Percentiles rank a stretch among this genome's conserved stretches.
Evolutionary conservation across 2,329 filamentous ascomycete genomes (phyloP).

Genomic region (Aureobasidium sp.): DNA sequence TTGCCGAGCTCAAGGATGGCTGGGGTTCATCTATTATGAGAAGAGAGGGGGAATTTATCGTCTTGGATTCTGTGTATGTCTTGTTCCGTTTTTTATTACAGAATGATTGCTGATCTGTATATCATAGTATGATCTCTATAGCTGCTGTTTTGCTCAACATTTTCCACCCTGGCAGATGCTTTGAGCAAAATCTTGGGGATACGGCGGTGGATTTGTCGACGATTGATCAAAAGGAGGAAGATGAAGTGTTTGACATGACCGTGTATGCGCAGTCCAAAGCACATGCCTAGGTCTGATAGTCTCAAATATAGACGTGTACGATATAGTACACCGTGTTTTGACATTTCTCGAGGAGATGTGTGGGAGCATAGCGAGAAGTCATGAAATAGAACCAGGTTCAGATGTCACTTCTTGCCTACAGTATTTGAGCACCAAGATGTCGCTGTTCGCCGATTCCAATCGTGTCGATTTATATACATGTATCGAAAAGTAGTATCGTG

Average conservation of each 20-base stretch:
- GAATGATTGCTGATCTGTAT: background rate
- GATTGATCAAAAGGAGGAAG: background rate
- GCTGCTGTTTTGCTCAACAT: conserved; percentile 26
- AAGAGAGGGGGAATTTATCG: conserved; percentile 20
- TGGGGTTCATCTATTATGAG: conserved; percentile 19
- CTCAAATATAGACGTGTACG: no score
- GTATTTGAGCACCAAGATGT: background rate
- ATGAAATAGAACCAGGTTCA: no score
- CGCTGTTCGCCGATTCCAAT: background rate
- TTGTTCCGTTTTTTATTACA: background rate
- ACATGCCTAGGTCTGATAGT: background rate
- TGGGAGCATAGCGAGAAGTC: background rate
- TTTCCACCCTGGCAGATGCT: conserved; percentile 29
- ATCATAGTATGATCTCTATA: conserved; percentile 17
- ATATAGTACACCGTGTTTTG: no score
- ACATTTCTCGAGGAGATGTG: background rate
- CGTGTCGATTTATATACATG: background rate
- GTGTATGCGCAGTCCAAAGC: background rate
- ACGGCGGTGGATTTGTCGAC: background rate
- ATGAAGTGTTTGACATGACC: background rate
- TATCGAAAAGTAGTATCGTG: background rate
- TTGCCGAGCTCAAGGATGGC: conserved; percentile 24
- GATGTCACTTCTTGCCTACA: no score
- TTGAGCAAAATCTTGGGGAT: conserved; percentile 15
- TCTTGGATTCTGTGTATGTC: conserved; percentile 20